A percentile compares a stretch with the other conserved stretches of the same genome.
Evolutionary conservation across 768 basidiomycete genomes (phyloP).

Genomic region (Multifurca ochricompacta): DNA sequence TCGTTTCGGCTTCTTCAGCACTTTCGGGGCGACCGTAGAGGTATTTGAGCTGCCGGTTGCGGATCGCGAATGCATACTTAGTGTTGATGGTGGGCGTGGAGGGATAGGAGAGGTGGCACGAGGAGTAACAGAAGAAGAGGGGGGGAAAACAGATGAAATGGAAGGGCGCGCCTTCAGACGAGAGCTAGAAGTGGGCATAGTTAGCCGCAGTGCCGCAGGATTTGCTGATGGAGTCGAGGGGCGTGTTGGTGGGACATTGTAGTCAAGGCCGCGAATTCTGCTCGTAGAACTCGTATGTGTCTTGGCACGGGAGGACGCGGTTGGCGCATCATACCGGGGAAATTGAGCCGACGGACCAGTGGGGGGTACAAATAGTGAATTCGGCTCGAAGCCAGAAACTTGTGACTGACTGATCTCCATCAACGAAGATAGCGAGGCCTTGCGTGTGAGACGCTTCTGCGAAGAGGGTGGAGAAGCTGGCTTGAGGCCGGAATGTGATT

Average conservation of each 20-base stretch:
- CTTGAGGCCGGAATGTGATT: conserved; percentile 77
- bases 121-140: conserved; percentile 30
- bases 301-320: conserved; percentile 76
- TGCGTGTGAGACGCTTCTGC: conserved; percentile 57
- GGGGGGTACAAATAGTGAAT: conserved; percentile 24
- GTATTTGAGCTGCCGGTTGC: conserved; percentile 30
- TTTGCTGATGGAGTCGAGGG: conserved; percentile 77
- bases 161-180: conserved; percentile 68
- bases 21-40: conserved; percentile 48
- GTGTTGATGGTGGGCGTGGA: conserved; percentile 50
- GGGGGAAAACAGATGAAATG: conserved; percentile 67
- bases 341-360: conserved; percentile 32
- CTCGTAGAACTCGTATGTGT: conserved; percentile 57
- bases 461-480: conserved; percentile 62
- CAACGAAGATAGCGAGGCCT: conserved; percentile 72
- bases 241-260: conserved; percentile 64
- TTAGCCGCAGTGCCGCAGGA: conserved; percentile 68
- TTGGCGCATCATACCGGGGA: conserved; percentile 67
- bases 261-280: conserved; percentile 51
- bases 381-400: conserved; percentile 45
- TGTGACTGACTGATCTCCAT: conserved; percentile 53
- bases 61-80: conserved; percentile 35
- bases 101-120: conserved; percentile 52
- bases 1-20: conserved; percentile 72
- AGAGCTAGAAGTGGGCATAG: conserved; percentile 74